Evolutionary conservation across 805 yeast genomes (phyloP).

Genomic region (Lipomyces spencermartinsiae): DNA sequence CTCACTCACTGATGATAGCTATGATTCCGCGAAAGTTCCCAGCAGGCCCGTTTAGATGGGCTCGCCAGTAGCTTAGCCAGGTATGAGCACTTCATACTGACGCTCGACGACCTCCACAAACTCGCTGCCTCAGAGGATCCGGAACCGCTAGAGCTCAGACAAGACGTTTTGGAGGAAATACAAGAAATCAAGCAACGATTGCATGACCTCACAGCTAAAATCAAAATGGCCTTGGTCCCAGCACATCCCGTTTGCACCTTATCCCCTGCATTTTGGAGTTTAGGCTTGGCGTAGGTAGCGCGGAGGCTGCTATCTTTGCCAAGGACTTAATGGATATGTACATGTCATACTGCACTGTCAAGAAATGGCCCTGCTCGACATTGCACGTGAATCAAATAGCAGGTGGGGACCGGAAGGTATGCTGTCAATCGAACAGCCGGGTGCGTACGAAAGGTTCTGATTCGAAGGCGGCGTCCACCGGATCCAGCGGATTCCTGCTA

Average conservation of each 20-base stretch:
- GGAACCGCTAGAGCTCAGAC: constrained; percentile 25
- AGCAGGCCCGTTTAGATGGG: constrained; percentile 23
- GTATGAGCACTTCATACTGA: constrained; percentile 26
- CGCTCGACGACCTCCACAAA: constrained; percentile 17
- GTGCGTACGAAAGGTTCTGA: constrained; percentile 73
- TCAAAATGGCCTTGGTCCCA: constrained; percentile 66
- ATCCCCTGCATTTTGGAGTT: constrained; percentile 81
- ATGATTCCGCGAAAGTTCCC: constrained; percentile 31
- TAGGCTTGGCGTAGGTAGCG: constrained; percentile 96
- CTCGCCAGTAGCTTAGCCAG: constrained; percentile 14
- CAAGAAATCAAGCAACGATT: constrained; percentile 11
- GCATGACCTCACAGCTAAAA: constrained; percentile 1
- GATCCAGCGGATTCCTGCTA: constrained; percentile 91
- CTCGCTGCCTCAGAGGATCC: constrained; percentile 11
- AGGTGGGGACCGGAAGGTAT: constrained; percentile 72
- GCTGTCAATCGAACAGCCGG: constrained; percentile 72
- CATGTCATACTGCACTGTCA: constrained; percentile 65
- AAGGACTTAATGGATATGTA: constrained; percentile 84
- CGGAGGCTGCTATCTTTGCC: constrained; percentile 88
- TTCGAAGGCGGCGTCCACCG: constrained; percentile 96
- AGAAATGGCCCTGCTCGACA: constrained; percentile 70
- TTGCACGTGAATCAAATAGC: constrained; percentile 61
- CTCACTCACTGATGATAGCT: constrained; percentile 22
- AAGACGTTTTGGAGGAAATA: constrained; percentile 26
- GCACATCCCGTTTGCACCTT: constrained; percentile 76